Evolutionary conservation across 108 stramenopile genomes (phyloP), one percentile per base, ranked within the genome.

Genomic region (Pseudonitzschia multistriata): DNA sequence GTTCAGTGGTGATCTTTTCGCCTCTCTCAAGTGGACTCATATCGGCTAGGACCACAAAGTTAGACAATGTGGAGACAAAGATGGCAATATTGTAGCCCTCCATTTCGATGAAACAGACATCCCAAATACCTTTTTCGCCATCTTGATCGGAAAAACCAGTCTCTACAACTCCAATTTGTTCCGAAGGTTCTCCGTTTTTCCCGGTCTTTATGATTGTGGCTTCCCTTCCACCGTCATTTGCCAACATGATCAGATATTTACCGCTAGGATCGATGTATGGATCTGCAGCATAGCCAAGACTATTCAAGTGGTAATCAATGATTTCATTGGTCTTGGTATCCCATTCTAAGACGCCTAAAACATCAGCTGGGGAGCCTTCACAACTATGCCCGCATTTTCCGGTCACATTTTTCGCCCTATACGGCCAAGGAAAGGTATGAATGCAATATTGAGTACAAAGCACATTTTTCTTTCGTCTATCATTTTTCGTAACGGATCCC

Each of bases 171-270:
- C 15, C 25, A 19, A 27, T 27, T 27, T 53, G 52, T 19, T 53
- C 19, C 13, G 52, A 53, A 53, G 15, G 11, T 53, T 53, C 52
- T 8, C 52, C 52, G 19, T 53, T 53, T 27, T 53, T 53, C 52
- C 52, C 52, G 11, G 52, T 53, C 52, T 53, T 53, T 13, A 53
- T 53, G 52, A 53, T 53, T 19, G 52, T 53, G 8, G 52, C 52
- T 53, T 53, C 52, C 25, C 52, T 53, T 8, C 52, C 52, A 19
- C 52, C 52, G 19, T 53, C 52, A 19, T 53, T 53, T 22, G 52
- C 52, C 11, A 53, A 19, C 52, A 53, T 22, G 15, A 53, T 19
- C 52, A 53, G 19, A 27, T 53, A 53, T 19, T 19, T 53, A 8
- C 52, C 52, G 7, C 24, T 53, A 19, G 52, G 52, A 27, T 53